A percentile compares a stretch with the other conserved stretches of the same genome.
Evolutionary conservation across 305 asterid genomes (phyloP).

Genomic region (Striga hermonthica): DNA sequence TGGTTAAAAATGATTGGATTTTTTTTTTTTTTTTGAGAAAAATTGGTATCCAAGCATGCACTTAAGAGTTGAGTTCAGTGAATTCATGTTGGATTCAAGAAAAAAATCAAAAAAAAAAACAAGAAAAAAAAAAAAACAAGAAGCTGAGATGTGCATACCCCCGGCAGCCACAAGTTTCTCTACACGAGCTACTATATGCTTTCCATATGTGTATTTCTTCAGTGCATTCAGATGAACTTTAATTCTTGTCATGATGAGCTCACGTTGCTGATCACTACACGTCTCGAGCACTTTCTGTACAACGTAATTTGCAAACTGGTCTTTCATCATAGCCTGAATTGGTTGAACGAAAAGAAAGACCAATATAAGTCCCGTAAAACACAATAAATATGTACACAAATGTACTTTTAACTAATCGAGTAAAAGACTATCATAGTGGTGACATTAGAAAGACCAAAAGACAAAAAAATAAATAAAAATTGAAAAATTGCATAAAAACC

Average conservation of each 20-base stretch:
- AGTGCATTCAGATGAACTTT: slow-evolving; percentile 66
- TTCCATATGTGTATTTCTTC: slow-evolving; percentile 65
- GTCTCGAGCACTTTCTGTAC: slow-evolving; percentile 70
- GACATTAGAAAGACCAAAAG: no score
- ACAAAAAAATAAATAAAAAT: no score
- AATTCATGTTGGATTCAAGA: no score
- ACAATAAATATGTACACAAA: background rate
- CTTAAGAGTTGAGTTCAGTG: background rate
- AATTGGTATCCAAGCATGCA: background rate
- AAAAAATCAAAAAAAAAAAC: background rate
- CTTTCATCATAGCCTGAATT: slow-evolving; percentile 72
- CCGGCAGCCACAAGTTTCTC: slow-evolving; percentile 73
- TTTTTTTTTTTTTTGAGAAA: no score
- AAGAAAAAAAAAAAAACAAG: background rate
- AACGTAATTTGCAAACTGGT: slow-evolving; percentile 62
- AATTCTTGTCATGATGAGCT: slow-evolving; percentile 54
- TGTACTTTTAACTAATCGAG: background rate
- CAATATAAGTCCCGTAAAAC: background rate
- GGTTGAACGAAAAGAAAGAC: slow-evolving; percentile 26
- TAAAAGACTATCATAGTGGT: no score
- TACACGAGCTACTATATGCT: slow-evolving; percentile 69
- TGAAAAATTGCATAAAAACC: slow-evolving; percentile 33
- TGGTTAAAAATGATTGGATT: background rate
- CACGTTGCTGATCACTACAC: slow-evolving; percentile 66
- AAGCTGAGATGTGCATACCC: slow-evolving; percentile 33